Conservation (phyloP, 768 basidiomycete genomes). For the Royoungia palumana region DNA sequence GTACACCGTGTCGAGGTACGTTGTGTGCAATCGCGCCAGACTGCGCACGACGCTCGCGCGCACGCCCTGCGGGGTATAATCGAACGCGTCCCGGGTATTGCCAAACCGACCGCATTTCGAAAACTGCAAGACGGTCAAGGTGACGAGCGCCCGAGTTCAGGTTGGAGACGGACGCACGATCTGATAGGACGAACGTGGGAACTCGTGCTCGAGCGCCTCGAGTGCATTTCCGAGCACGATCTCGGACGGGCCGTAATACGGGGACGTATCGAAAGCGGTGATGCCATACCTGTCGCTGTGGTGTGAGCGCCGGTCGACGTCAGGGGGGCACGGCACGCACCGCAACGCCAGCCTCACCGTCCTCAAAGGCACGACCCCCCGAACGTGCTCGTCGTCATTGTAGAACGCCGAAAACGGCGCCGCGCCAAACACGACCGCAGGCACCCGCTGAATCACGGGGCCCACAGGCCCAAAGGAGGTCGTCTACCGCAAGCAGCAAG, state of each 20-base stretch:
- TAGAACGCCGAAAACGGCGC: conserved; percentile 68
- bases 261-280: conserved; percentile 75
- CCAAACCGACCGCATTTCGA: conserved; percentile 87
- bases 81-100: conserved; percentile 47
- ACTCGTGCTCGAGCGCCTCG: conserved; percentile 56
- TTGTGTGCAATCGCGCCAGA: conserved; percentile 64
- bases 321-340: conserved; percentile 49
- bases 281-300: conserved; percentile 66
- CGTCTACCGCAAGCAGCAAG: conserved; percentile 21
- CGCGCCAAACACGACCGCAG: conserved; percentile 66
- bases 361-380: conserved; percentile 55
- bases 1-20: conserved; percentile 78
- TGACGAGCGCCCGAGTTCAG: no score
- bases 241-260: conserved; percentile 80
- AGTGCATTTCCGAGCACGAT: conserved; percentile 68
- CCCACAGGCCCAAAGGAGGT: conserved; percentile 29
- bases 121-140: conserved; percentile 49
- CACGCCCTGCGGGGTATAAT: conserved; percentile 68
- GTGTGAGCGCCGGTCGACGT: neutral
- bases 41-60: conserved; percentile 65
- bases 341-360: conserved; percentile 72
- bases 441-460: conserved; percentile 33
- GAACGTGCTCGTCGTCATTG: conserved; percentile 56
- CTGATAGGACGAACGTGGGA: conserved; percentile 75
- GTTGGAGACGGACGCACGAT: conserved; percentile 41